A percentile compares a stretch with the other conserved stretches of the same genome.
These are phyloP conservation scores for Wickerhamomyces sp. DNA, from an alignment of 1,139 yeast species.

Conservation along the genomic window DNA sequence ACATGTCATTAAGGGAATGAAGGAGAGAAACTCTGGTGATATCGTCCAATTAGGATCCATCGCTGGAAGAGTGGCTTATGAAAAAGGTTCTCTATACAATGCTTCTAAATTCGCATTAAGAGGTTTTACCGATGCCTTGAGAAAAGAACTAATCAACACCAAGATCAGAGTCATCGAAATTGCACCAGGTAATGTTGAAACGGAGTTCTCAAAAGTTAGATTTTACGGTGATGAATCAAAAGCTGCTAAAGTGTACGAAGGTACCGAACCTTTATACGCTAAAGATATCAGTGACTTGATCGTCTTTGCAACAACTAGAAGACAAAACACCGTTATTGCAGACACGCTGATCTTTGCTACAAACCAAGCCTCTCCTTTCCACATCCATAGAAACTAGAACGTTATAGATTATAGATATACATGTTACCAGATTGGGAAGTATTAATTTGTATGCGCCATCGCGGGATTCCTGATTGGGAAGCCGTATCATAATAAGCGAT, in stretches of 20 bases:
- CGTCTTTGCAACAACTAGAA: constrained; percentile 57
- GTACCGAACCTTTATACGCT: constrained; percentile 65
- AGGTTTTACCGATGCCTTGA: constrained; percentile 60
- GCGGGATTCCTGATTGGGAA: too few species aligned
- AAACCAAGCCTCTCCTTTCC: constrained; percentile 48
- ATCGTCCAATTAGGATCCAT: constrained; percentile 72
- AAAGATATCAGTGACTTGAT: constrained; percentile 72
- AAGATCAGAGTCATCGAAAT: constrained; percentile 68
- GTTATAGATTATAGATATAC: not conserved
- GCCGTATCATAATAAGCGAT: too few species aligned
- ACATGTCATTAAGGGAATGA: constrained; percentile 50
- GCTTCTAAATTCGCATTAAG: constrained; percentile 76
- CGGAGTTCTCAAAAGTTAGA: constrained; percentile 69
- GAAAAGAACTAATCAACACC: constrained; percentile 67
- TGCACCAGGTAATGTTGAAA: constrained; percentile 79
- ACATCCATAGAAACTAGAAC: constrained; percentile 17
- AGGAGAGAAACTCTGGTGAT: constrained; percentile 55
- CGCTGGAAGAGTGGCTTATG: constrained; percentile 78
- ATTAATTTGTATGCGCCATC: too few species aligned
- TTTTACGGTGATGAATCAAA: constrained; percentile 58
- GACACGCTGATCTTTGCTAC: constrained; percentile 67
- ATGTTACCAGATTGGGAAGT: too few species aligned
- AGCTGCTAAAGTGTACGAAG: constrained; percentile 65
- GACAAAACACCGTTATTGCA: constrained; percentile 66
- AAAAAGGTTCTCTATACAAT: constrained; percentile 75